A percentile compares a stretch with the other conserved stretches of the same genome.
Conservation (phyloP, 768 basidiomycete species). For the Mycena albidolilacea region DNA sequence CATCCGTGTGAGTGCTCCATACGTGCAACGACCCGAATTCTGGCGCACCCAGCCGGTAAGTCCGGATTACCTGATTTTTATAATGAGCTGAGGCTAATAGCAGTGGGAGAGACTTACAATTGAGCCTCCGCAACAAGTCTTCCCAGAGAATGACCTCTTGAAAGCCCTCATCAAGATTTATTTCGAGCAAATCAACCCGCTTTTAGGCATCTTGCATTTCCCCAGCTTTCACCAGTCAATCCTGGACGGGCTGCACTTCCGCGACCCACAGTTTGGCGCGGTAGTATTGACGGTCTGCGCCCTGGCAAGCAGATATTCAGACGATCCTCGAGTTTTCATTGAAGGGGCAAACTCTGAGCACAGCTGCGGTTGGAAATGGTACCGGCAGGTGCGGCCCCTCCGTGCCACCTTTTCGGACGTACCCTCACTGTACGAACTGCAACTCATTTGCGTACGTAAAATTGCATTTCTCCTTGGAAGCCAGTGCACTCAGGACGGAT, state of each 20-base stretch:
- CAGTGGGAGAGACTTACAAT: constrained; percentile 25
- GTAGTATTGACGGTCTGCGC: constrained; percentile 80
- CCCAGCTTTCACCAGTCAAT: constrained; percentile 72
- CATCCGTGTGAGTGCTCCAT: not conserved
- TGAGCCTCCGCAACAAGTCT: constrained; percentile 50
- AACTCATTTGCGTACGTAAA: constrained; percentile 69
- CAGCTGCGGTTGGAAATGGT: constrained; percentile 74
- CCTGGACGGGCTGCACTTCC: constrained; percentile 61
- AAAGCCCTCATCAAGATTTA: constrained; percentile 67
- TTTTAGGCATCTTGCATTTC: constrained; percentile 75
- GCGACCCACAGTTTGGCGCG: constrained; percentile 65
- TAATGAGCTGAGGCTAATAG: not conserved
- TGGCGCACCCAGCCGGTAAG: constrained; percentile 19
- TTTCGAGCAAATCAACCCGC: constrained; percentile 67
- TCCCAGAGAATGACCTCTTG: constrained; percentile 67
- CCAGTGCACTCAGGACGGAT: too few relatives aligned
- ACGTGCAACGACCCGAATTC: constrained; percentile 23
- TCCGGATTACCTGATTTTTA: not conserved
- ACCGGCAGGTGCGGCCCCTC: constrained; percentile 72
- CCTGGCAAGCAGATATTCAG: constrained; percentile 68
- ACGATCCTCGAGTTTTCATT: constrained; percentile 59
- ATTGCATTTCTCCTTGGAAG: too few relatives aligned
- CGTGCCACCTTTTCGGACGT: constrained; percentile 68
- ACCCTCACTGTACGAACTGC: constrained; percentile 77
- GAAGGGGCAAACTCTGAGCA: constrained; percentile 55